These are phyloP conservation scores for Grigorovia jiainica DNA, from an alignment of 805 yeast genomes.

Conservation along the genomic window DNA sequence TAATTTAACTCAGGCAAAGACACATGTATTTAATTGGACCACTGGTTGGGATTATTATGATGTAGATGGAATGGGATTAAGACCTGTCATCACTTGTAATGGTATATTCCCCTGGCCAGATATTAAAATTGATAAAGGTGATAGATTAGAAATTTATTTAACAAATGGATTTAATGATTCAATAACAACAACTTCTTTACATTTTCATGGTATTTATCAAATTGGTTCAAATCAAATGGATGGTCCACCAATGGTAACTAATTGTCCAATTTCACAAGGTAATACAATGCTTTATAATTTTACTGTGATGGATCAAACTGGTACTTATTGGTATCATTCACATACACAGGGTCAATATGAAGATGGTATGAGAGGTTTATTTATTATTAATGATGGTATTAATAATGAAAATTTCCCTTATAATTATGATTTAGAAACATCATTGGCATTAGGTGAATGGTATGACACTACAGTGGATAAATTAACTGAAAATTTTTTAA, in stretches of 20 bases:
- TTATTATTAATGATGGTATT: conserved; percentile 63
- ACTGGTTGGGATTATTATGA: conserved; percentile 46
- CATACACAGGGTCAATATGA: conserved; percentile 86
- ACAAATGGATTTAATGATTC: conserved; percentile 61
- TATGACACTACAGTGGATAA: conserved; percentile 55
- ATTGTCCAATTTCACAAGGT: conserved; percentile 87
- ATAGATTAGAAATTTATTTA: conserved; percentile 61
- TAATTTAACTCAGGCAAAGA: conserved; percentile 18
- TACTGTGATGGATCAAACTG: conserved; percentile 70
- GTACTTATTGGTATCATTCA: conserved; percentile 96
- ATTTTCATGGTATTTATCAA: conserved; percentile 87
- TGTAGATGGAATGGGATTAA: conserved; percentile 32
- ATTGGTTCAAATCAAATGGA: conserved; percentile 71
- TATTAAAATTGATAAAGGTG: conserved; percentile 68
- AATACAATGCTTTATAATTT: conserved; percentile 74
- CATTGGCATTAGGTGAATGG: conserved; percentile 73
- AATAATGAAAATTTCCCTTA: conserved; percentile 45
- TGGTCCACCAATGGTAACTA: conserved; percentile 81
- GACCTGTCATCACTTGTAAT: conserved; percentile 38
- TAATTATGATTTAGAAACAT: conserved; percentile 72
- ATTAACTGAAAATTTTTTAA: conserved; percentile 49
- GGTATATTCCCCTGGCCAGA: conserved; percentile 79
- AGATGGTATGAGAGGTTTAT: conserved; percentile 81
- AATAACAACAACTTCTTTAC: conserved; percentile 68
- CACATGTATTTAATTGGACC: conserved; percentile 57